A percentile compares a stretch with the other conserved stretches of the same genome.
Evolutionary conservation across 2,329 filamentous ascomycete species (phyloP).

Genomic region (Arthroderma sp.): DNA sequence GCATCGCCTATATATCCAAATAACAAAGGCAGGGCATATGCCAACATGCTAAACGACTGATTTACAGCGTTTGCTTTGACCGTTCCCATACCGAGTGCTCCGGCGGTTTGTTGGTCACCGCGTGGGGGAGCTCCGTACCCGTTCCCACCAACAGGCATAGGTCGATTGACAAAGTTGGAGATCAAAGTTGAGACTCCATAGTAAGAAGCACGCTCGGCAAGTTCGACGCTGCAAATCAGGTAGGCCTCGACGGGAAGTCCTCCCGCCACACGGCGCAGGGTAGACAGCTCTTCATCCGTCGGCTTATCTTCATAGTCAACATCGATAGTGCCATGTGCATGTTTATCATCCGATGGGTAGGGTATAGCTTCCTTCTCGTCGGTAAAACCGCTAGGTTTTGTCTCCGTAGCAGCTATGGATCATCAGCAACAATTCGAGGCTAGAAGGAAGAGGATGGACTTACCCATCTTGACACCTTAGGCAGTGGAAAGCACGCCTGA

Average conservation of each 20-base stretch:
- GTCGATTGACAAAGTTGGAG: constrained; percentile 50
- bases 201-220: constrained; percentile 49
- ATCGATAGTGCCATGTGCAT: neutral
- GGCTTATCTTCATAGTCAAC: constrained; percentile 16
- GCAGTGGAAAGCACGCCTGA: no score
- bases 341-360: neutral
- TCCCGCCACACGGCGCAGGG: constrained; percentile 38
- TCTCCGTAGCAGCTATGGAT: neutral
- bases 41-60: constrained; percentile 44
- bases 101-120: constrained; percentile 35
- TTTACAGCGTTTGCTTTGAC: constrained; percentile 39
- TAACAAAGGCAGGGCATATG: constrained; percentile 39
- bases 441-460: neutral
- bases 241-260: constrained; percentile 41
- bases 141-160: constrained; percentile 35
- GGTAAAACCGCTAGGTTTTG: neutral
- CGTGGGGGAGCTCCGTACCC: constrained; percentile 25
- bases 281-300: constrained; percentile 34
- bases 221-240: constrained; percentile 45
- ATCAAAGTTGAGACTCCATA: constrained; percentile 45
- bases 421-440: neutral
- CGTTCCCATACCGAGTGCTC: constrained; percentile 46
- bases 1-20: no score
- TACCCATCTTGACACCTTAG: neutral
- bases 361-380: neutral